These are phyloP conservation scores for Fraxinus nigra DNA, from an alignment of 305 asterid genomes.

Conservation along the genomic window DNA sequence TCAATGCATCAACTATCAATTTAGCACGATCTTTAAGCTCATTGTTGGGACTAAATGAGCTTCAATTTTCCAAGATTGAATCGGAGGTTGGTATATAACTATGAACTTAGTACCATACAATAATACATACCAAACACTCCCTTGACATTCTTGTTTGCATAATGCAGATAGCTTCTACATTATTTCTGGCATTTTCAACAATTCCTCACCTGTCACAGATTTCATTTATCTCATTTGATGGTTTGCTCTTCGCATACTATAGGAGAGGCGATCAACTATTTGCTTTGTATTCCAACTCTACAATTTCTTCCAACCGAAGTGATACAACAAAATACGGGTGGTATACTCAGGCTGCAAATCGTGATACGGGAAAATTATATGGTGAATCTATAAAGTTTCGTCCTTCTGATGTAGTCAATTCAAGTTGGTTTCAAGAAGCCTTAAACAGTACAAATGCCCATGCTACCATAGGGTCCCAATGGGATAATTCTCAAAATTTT, in stretches of 20 bases:
- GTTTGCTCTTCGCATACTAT: constrained; percentile 37
- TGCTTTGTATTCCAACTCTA: constrained; percentile 42
- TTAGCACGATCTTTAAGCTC: constrained; percentile 30
- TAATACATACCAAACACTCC: no score
- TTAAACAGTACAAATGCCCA: constrained; percentile 29
- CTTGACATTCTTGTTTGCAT: not conserved
- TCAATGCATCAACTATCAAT: constrained; percentile 41
- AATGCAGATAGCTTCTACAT: constrained; percentile 35
- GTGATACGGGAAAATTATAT: constrained; percentile 29
- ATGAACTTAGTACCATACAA: not conserved
- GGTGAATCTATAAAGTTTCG: constrained; percentile 30
- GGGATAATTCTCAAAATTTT: constrained; percentile 27
- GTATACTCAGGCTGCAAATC: constrained; percentile 36
- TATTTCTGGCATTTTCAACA: constrained; percentile 42
- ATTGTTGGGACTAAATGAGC: constrained; percentile 24
- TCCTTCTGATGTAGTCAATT: constrained; percentile 19
- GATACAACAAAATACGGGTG: constrained; percentile 23
- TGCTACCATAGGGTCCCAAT: constrained; percentile 35
- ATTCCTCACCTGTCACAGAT: constrained; percentile 41
- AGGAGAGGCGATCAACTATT: constrained; percentile 21
- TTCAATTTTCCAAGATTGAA: constrained; percentile 19
- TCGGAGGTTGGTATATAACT: constrained; percentile 27
- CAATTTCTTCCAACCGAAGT: constrained; percentile 19
- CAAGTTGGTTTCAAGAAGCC: constrained; percentile 37
- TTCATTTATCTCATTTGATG: constrained; percentile 43